Evolutionary conservation across 768 basidiomycete genomes (phyloP), one percentile per base, ranked within the genome.

Genomic region (Suillus alpinus): DNA sequence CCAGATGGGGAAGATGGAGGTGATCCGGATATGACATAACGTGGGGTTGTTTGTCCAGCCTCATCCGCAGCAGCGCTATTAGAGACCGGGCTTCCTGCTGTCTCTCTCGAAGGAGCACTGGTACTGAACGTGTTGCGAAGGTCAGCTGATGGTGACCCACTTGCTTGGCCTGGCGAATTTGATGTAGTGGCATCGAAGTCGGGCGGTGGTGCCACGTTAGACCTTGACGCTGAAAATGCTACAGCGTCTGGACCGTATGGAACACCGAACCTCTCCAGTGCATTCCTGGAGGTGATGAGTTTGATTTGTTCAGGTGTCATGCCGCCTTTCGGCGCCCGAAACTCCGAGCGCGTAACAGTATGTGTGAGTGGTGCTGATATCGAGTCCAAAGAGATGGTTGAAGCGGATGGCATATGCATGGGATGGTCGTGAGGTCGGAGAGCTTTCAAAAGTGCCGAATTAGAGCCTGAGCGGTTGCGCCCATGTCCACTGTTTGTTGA

Each of bases 331-430:
- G 82, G 82, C 59, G 85, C 89, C 18, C 81, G 81, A 63, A 92
- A 89, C 68, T 88, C 86, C 1, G 91, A 87, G 26, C 88, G 85
- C 23, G 82, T 76, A 31, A 82, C 76, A 12, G 92, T 93, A 69
- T 94, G 89, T 6, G 86, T 81, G 9, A 94, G 81, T 7, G 92
- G 92, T 5, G 88, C 69, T 6, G 89, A 91, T 60, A 94, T 93
- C 10, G 83, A 89, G 64, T 85, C 78, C 39, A 92, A 77, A 18
- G 91, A 91, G 59, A 91, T 85, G 57, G 81, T 76, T 20, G 89
- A 89, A 8, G 89, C 85, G 1, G 87, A 89, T 37, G 80, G 84
- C 51, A 86, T 78, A 58, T 76, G 73, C 61, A 72, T 73, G 16
- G 74, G 74, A 58, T 77, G 75, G 31, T 39, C 72, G 68, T 49